Evolutionary conservation across 805 yeast species (phyloP), one percentile per base, ranked within the genome.

Genomic region (Saitoella complicata): DNA sequence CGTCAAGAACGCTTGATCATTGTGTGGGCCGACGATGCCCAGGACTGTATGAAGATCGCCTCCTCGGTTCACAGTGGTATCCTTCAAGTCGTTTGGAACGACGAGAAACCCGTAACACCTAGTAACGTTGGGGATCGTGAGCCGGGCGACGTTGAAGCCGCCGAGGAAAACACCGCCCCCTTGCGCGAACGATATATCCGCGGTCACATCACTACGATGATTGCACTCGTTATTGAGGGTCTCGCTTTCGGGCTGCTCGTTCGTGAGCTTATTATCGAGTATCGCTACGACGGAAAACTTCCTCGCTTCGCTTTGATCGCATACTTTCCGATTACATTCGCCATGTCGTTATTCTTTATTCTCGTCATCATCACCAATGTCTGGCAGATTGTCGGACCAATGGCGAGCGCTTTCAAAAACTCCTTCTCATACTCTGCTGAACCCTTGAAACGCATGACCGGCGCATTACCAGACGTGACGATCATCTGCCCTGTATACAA

Each of bases 401-500:
- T 48, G 11, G 12, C 48, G 31, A 48, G 45, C 31, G 11, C 45
- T 36, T 30, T 9, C 30, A 29, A 42, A 31, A 48, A 48, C 38
- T 48, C 50, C 5, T 11, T 9, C 11, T 39, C 46, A 10, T 48
- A 35, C 39, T 43, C 46, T 12, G 48, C 44, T 13, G 40, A 37
- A 12, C 30, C 31, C n/a, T 46, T 44, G 32, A 45, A 43, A 6
- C 44, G 50, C 6, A 29, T 33, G 36, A 11, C 36, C 4, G 49
- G 36, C 6, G 34, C 40, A 12, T 39, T 48, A n/a, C 50, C 50
- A 8, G 48, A 48, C 34, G 32, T 48, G 35, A 48, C 50, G 11
- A 45, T 48, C 36, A 48, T 45, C 38, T 45, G 48, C 37, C 50
- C 50, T 9, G 50, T 48, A 4, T 48, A 48, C 39, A 48, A 48